Conservation (phyloP, 495 filamentous ascomycete species). For the Lophiostoma macrostomum region DNA sequence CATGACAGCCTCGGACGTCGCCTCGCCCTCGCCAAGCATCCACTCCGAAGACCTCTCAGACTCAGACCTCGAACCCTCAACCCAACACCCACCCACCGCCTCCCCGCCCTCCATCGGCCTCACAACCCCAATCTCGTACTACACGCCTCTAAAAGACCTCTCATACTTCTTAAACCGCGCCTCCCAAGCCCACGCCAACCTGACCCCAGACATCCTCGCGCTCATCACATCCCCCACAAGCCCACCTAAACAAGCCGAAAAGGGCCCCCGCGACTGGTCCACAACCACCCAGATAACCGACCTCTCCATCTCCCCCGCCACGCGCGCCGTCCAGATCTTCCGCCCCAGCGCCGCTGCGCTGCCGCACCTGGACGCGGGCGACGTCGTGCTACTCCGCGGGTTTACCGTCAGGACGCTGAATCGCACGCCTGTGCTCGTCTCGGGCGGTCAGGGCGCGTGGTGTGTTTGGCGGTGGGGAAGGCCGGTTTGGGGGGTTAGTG, state of each 20-base stretch:
- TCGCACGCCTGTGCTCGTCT: constrained; percentile 47
- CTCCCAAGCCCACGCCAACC: constrained; percentile 21
- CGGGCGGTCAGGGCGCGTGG: constrained; percentile 43
- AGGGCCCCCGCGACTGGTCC: constrained; percentile 66
- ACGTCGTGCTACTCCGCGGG: constrained; percentile 70
- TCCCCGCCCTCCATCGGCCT: constrained; percentile 47
- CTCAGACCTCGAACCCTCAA: not conserved
- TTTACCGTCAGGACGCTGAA: constrained; percentile 64
- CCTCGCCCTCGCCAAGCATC: constrained; percentile 10
- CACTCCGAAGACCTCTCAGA: constrained; percentile 20
- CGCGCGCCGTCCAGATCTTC: constrained; percentile 61
- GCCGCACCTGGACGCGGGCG: constrained; percentile 65
- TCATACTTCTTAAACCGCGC: constrained; percentile 36
- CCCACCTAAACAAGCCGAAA: constrained; percentile 57
- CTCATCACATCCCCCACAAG: constrained; percentile 58
- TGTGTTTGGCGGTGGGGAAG: constrained; percentile 39
- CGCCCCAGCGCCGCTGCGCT: constrained; percentile 69
- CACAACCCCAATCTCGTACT: constrained; percentile 63
- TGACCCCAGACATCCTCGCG: constrained; percentile 60
- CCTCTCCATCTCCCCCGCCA: constrained; percentile 42
- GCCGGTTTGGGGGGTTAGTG: constrained; percentile 34
- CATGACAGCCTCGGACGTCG: not conserved
- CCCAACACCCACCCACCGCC: not conserved
- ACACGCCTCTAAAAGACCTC: constrained; percentile 63
- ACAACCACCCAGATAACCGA: constrained; percentile 70